These are phyloP conservation scores for Tricholomella constricta DNA, from an alignment of 768 basidiomycete species.

Conservation along the genomic window DNA sequence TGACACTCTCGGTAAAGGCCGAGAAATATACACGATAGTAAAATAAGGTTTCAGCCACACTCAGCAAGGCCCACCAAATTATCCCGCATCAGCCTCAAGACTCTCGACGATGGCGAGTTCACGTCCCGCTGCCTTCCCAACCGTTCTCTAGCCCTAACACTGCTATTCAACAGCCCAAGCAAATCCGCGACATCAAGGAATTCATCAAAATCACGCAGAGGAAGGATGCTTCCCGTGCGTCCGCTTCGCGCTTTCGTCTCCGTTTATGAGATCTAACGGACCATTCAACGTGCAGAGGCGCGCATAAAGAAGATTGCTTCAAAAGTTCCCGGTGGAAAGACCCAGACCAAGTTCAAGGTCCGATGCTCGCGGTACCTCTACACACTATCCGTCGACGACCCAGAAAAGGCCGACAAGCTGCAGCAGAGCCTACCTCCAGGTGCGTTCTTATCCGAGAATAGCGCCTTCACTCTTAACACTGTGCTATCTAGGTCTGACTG, in stretches of 20 bases:
- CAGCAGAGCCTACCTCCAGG: constrained; percentile 94
- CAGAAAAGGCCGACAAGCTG: constrained; percentile 98
- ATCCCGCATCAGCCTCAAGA: constrained; percentile 33
- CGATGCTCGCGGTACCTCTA: constrained; percentile 96
- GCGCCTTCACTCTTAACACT: neutral
- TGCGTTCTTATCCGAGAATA: constrained; percentile 60
- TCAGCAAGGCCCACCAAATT: constrained; percentile 18
- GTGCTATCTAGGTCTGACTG: constrained; percentile 56
- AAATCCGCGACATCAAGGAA: constrained; percentile 97
- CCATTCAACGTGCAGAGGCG: constrained; percentile 68
- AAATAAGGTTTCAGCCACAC: constrained; percentile 42
- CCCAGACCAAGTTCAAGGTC: constrained; percentile 97
- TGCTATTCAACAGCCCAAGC: constrained; percentile 71
- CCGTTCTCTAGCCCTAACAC: constrained; percentile 9
- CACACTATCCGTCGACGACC: constrained; percentile 94
- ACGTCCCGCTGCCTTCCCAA: constrained; percentile 6
- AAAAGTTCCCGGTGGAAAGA: constrained; percentile 67
- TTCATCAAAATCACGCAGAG: constrained; percentile 97
- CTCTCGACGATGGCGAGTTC: constrained; percentile 43
- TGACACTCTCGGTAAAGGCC: constrained; percentile 27
- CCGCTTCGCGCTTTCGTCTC: neutral
- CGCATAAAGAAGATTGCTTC: constrained; percentile 95
- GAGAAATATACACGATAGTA: constrained; percentile 24
- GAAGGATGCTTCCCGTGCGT: constrained; percentile 96
- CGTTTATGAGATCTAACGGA: constrained; percentile 5